Evolutionary conservation across 345 rosid genomes (phyloP).

Genomic region (Eutrema japonicum): DNA sequence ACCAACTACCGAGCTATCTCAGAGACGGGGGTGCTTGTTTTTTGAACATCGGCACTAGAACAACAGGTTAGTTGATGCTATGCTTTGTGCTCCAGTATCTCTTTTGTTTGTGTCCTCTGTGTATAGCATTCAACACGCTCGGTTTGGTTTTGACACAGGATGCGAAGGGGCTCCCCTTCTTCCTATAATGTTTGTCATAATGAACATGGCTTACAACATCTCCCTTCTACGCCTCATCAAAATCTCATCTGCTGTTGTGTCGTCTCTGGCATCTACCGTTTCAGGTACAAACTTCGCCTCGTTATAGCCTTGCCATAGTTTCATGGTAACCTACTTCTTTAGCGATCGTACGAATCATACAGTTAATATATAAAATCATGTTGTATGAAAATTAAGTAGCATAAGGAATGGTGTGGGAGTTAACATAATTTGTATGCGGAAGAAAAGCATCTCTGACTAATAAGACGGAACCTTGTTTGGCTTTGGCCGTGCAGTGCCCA

Average conservation of each 20-base stretch:
- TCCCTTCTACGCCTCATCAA: slow-evolving; percentile 90
- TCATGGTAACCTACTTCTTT: slow-evolving; percentile 8
- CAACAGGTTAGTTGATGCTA: slow-evolving; percentile 60
- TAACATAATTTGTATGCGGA: background rate
- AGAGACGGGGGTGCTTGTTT: slow-evolving; percentile 93
- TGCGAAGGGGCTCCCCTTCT: slow-evolving; percentile 94
- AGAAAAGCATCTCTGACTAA: background rate
- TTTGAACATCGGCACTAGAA: slow-evolving; percentile 66
- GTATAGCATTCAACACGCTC: background rate
- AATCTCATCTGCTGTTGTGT: slow-evolving; percentile 90
- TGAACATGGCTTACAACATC: slow-evolving; percentile 91
- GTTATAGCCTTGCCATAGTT: background rate
- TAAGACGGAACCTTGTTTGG: slow-evolving; percentile 3
- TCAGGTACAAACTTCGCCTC: slow-evolving; percentile 59
- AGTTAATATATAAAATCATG: too few relatives aligned
- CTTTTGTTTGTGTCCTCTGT: background rate
- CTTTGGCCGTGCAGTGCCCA: slow-evolving; percentile 64
- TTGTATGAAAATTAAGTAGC: too few relatives aligned
- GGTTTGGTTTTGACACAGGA: slow-evolving; percentile 54
- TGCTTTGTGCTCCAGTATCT: slow-evolving; percentile 16
- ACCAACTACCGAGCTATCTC: slow-evolving; percentile 81
- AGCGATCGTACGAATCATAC: background rate
- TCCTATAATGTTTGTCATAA: slow-evolving; percentile 74
- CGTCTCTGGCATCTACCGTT: slow-evolving; percentile 90
- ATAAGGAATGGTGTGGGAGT: background rate